Evolutionary conservation across 2,329 filamentous ascomycete species (phyloP).

Genomic region (Hypoxylon sp.): DNA sequence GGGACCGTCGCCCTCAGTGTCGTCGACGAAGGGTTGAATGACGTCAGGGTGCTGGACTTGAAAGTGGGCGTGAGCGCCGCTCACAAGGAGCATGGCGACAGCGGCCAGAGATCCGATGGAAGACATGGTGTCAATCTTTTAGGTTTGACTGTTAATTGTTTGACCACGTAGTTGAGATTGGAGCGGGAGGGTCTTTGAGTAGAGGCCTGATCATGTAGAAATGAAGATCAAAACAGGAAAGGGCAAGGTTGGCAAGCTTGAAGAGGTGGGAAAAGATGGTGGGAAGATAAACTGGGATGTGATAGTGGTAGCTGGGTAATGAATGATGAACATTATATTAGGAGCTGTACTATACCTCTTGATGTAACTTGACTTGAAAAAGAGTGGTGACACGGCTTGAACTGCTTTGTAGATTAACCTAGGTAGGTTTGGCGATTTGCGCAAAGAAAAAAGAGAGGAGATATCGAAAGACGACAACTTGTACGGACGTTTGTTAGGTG

Average conservation of each 20-base stretch:
- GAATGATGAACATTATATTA: neutral
- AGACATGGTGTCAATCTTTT: slow-evolving; percentile 51
- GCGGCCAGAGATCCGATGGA: slow-evolving; percentile 53
- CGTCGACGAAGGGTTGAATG: slow-evolving; percentile 62
- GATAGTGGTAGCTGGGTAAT: neutral
- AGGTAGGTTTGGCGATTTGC: slow-evolving; percentile 13
- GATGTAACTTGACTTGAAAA: slow-evolving; percentile 16
- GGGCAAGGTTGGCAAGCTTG: neutral
- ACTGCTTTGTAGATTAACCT: slow-evolving; percentile 7
- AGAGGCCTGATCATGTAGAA: neutral
- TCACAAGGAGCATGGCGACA: slow-evolving; percentile 53
- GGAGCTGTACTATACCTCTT: slow-evolving; percentile 17
- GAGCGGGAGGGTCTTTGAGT: neutral
- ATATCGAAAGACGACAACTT: slow-evolving; percentile 7
- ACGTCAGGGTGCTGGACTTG: slow-evolving; percentile 60
- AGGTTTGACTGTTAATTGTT: neutral
- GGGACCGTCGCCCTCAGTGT: slow-evolving; percentile 59
- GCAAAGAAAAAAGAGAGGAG: slow-evolving; percentile 10
- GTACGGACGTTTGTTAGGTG: slow-evolving; percentile 21
- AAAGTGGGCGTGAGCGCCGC: slow-evolving; percentile 65
- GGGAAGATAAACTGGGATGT: neutral
- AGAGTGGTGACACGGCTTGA: slow-evolving; percentile 18
- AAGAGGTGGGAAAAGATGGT: neutral
- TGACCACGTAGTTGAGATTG: slow-evolving; percentile 8
- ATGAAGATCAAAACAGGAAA: neutral